Conservation (phyloP, 116 monocot genomes). For the Cymodocea nodosa region DNA sequence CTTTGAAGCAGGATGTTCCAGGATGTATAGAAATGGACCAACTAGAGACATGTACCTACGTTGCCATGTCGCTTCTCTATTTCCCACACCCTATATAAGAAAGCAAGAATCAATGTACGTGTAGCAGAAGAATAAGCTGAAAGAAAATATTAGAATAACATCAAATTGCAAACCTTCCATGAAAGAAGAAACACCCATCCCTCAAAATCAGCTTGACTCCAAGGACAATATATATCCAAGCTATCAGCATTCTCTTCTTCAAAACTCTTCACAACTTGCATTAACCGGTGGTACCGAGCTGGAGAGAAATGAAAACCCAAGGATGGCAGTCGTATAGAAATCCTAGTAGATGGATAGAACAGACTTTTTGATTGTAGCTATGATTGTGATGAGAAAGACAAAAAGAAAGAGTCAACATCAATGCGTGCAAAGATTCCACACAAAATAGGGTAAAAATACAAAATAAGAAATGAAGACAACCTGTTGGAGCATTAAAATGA, state of each 20-base stretch:
- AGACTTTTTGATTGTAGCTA: slow-evolving; percentile 70
- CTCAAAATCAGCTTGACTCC: slow-evolving; percentile 85
- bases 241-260: slow-evolving; percentile 28
- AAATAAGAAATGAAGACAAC: slow-evolving; percentile 19
- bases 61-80: slow-evolving; percentile 95
- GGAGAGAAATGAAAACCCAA: slow-evolving; percentile 95
- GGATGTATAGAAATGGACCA: slow-evolving; percentile 85
- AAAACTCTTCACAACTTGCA: slow-evolving; percentile 84
- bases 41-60: slow-evolving; percentile 73
- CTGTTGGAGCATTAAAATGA: slow-evolving; percentile 81
- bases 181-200: slow-evolving; percentile 85
- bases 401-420: slow-evolving; percentile 2
- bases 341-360: slow-evolving; percentile 58
- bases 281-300: slow-evolving; percentile 81
- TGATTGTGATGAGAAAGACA: not conserved
- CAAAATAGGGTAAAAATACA: slow-evolving; percentile 1
- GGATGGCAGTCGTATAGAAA: slow-evolving; percentile 76
- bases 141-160: not conserved
- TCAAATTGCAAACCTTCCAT: slow-evolving; percentile 64
- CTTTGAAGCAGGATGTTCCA: slow-evolving; percentile 66
- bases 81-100: slow-evolving; percentile 73
- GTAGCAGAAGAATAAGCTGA: not conserved
- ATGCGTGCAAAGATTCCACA: not conserved
- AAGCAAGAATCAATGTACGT: not conserved
- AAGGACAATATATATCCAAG: slow-evolving; percentile 33